phyloP scores from a whole-genome alignment of 306 rosid species.

The Ormosia emarginata region DNA sequence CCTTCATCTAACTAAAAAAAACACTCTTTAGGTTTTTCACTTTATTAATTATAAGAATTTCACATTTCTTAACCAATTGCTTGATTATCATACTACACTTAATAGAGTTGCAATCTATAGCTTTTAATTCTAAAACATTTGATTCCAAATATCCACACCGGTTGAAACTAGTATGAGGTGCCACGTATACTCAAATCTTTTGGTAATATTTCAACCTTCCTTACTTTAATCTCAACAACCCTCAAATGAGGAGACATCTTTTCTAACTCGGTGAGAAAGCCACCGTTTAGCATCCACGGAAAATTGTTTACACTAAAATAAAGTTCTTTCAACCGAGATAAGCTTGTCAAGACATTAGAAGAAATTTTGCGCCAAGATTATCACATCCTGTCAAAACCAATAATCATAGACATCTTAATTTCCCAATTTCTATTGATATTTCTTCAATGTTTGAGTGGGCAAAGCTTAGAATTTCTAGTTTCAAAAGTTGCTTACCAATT shows the following conservation, averaged over 20 bases:
- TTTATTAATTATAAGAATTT: neutral
- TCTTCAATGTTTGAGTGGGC: slow-evolving; percentile 1
- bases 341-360: neutral
- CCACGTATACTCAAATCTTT: neutral
- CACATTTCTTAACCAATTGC: neutral
- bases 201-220: neutral
- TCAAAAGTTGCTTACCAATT: slow-evolving; percentile 4
- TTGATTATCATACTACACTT: neutral
- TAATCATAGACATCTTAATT: neutral
- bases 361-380: neutral
- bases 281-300: neutral
- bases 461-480: slow-evolving; percentile 22
- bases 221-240: slow-evolving; percentile 1
- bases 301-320: slow-evolving; percentile 1
- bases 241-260: neutral
- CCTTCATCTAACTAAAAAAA: neutral
- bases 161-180: neutral
- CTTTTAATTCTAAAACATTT: neutral
- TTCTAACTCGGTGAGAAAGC: neutral
- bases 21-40: slow-evolving; percentile 14
- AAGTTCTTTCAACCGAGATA: slow-evolving; percentile 22
- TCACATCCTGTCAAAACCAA: slow-evolving; percentile 20
- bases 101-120: neutral
- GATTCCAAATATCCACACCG: neutral
- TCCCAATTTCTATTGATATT: slow-evolving; percentile 8